These are phyloP conservation scores for Aspergillus sp. DNA, from an alignment of 2,329 filamentous ascomycete genomes.

Conservation along the genomic window DNA sequence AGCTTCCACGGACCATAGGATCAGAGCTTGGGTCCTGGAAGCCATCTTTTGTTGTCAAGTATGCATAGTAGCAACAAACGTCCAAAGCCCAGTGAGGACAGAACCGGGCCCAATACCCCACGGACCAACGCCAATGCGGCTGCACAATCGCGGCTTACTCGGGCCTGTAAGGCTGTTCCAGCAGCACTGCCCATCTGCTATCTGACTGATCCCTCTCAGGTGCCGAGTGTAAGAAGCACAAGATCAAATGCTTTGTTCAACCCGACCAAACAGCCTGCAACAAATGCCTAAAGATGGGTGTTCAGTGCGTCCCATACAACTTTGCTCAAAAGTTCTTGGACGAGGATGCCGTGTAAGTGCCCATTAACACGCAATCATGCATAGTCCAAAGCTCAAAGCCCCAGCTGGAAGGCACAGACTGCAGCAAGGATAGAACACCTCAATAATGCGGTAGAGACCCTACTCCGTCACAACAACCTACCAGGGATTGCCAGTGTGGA, in stretches of 20 bases:
- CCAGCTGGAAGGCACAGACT: conserved; percentile 11
- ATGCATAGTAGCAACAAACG: background rate
- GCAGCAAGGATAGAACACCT: conserved; percentile 7
- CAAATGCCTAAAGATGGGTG: conserved; percentile 1
- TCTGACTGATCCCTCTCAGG: conserved; percentile 2
- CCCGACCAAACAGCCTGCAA: conserved; percentile 14
- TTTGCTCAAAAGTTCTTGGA: conserved; percentile 12
- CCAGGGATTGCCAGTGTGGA: background rate
- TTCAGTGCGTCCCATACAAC: conserved; percentile 11
- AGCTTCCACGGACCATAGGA: background rate
- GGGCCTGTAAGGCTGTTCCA: background rate
- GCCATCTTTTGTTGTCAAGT: no score
- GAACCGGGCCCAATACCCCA: background rate
- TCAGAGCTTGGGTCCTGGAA: no score
- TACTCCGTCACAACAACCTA: conserved; percentile 5
- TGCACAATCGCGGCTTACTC: background rate
- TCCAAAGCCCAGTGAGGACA: background rate
- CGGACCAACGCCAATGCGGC: background rate
- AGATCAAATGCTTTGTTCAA: conserved; percentile 13
- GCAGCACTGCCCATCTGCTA: background rate
- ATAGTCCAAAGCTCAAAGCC: no score
- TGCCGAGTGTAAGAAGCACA: conserved; percentile 12
- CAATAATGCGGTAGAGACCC: conserved; percentile 3
- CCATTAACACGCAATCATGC: no score
- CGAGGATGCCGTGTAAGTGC: conserved; percentile 8